Evolutionary conservation across 2,329 filamentous ascomycete genomes (phyloP), one percentile per base, ranked within the genome.

Genomic region (Proliferodiscus dingleyae): DNA sequence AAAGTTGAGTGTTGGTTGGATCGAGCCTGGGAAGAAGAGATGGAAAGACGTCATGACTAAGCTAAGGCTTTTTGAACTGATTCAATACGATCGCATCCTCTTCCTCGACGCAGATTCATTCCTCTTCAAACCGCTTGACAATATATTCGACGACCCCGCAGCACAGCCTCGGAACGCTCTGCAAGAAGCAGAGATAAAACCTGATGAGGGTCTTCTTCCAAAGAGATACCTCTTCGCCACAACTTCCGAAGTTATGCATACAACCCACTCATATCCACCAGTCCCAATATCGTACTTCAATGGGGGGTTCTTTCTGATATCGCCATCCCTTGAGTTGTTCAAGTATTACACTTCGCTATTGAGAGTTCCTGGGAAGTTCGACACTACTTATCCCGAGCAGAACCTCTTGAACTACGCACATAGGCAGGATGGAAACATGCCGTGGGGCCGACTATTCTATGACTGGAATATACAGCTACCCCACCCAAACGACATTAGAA

Each of bases 401-500:
- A 66, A 65, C 47, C 53, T 73, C 21, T 56, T 71, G 15, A 71
- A 71, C 52, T 71, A 72, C 50, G 70, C 66, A 2, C 68, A 69
- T 49, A 59, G 68, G 8, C 48, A 62, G 5, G 55, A 61, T 8
- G 68, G 68, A 0, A 56, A 64, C 9, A 71, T 71, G 68, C 68
- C 68, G 0, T 71, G 69, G 69, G 53, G 58, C 15, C 61, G 66
- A 43, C 43, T 71, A 38, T 53, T 66, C 41, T 61, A 60, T 43
- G 58, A 55, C 13, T 71, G 69, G 69, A 70, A 62, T 46, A 62
- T 66, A 4, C 66, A 64, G n/a, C 64, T 64, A 54, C 65, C 66
- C 13, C 66, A 54, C 34, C 43, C 59, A 46, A 50, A 48, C n/a
- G 66, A 69, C 52, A 42, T 64, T 0, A 53, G 62, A 22, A 57